These are phyloP conservation scores for Coffea eugenioides DNA, from an alignment of 257 asterid species.

Conservation along the genomic window DNA sequence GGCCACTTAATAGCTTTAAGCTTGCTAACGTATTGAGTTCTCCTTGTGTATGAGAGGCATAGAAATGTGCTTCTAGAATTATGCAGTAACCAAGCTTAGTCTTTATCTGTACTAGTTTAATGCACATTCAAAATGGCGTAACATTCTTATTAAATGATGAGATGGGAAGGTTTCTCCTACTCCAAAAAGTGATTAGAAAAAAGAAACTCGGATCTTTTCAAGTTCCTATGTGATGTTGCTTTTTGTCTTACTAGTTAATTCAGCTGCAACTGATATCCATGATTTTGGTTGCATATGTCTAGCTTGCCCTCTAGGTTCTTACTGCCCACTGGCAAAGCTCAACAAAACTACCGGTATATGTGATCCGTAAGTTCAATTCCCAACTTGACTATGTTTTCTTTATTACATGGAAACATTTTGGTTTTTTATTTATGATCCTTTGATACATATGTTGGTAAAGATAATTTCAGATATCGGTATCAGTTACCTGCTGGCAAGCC, in stretches of 20 bases:
- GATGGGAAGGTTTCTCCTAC: neutral
- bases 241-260: neutral
- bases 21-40: neutral
- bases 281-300: slow-evolving; percentile 25
- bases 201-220: neutral
- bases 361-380: slow-evolving; percentile 77
- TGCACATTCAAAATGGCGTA: neutral
- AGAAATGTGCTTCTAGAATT: too few relatives aligned
- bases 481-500: slow-evolving; percentile 77
- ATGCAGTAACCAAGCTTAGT: neutral
- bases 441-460: slow-evolving; percentile 36
- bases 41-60: neutral
- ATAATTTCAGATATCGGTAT: slow-evolving; percentile 68
- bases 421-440: slow-evolving; percentile 24
- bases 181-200: neutral
- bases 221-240: neutral
- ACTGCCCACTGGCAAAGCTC: slow-evolving; percentile 70
- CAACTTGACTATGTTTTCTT: slow-evolving; percentile 23
- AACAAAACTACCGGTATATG: slow-evolving; percentile 67
- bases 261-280: slow-evolving; percentile 13
- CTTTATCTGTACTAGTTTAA: neutral
- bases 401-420: slow-evolving; percentile 15
- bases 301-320: slow-evolving; percentile 98
- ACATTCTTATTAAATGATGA: neutral
- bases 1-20: neutral